Evolutionary conservation across 176 grass and related monocot genomes (phyloP).

Genomic region (Carex pumila): DNA sequence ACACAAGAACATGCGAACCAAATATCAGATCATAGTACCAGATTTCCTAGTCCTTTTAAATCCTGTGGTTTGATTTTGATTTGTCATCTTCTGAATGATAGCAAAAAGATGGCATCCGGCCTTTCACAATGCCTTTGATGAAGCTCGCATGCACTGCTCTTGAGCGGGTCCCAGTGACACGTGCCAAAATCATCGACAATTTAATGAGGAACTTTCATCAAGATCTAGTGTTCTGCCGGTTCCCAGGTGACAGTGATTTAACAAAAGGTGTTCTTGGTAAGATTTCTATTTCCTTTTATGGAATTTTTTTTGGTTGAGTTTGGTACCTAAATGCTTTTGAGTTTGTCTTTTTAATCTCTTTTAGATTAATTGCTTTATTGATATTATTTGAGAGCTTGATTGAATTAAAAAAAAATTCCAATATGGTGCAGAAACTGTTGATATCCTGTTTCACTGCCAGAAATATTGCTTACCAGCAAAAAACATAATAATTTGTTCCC

Average conservation of each 20-base stretch:
- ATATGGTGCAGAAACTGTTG: background rate
- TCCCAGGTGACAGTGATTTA: conserved; percentile 66
- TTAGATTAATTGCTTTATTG: background rate
- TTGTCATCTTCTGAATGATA: conserved; percentile 27
- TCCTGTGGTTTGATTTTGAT: conserved; percentile 1
- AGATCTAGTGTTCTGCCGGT: conserved; percentile 85
- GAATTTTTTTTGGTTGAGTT: background rate
- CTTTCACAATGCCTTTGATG: conserved; percentile 99
- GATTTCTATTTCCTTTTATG: background rate
- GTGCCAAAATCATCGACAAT: conserved; percentile 60
- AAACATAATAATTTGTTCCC: background rate
- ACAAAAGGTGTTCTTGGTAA: conserved; percentile 66
- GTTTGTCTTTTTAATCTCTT: background rate
- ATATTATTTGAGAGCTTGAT: background rate
- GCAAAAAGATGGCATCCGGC: conserved; percentile 88
- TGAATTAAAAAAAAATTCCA: background rate
- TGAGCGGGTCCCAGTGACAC: conserved; percentile 87
- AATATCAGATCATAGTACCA: background rate
- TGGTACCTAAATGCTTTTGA: background rate
- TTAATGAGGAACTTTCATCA: conserved; percentile 87
- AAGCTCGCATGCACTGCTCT: conserved; percentile 91
- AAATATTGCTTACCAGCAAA: background rate
- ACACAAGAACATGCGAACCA: background rate
- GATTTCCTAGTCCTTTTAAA: background rate
- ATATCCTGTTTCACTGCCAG: background rate